A percentile compares a stretch with the other conserved stretches of the same genome.
Conservation (phyloP, 768 basidiomycete genomes). For the Pleurotus salmoneostramineus region DNA sequence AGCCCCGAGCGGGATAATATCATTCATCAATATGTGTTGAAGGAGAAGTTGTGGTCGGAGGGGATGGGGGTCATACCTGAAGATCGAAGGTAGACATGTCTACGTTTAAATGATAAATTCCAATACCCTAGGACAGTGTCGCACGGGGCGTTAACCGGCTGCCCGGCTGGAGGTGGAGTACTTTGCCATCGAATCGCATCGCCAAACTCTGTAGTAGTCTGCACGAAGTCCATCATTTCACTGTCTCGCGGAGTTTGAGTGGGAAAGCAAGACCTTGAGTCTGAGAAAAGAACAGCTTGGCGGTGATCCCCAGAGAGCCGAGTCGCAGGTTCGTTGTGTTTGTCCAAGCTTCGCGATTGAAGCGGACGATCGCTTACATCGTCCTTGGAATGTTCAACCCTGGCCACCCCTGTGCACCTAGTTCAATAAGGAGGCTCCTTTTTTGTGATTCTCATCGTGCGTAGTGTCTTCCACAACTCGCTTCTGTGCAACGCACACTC, state of each 20-base stretch:
- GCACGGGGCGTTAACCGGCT: not conserved
- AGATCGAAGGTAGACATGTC: not conserved
- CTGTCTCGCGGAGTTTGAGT: conserved; percentile 5
- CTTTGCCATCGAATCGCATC: not conserved
- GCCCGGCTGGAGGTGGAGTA: not conserved
- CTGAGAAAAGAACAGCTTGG: not conserved
- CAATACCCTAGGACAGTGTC: not conserved
- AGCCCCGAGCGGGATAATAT: not conserved
- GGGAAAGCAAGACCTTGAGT: not conserved
- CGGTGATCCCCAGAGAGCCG: not conserved
- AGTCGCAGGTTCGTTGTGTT: too few species aligned
- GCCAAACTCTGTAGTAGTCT: not conserved
- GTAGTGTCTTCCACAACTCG: too few species aligned
- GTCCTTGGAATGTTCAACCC: too few species aligned
- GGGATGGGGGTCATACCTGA: not conserved
- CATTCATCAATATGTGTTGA: not conserved
- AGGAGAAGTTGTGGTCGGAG: not conserved
- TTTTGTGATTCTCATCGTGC: too few species aligned
- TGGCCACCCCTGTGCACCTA: too few species aligned
- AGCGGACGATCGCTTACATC: too few species aligned
- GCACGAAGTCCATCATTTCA: not conserved
- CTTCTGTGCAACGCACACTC: too few species aligned
- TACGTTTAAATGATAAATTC: not conserved
- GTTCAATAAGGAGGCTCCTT: too few species aligned
- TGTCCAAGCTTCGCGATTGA: not conserved